Evolutionary conservation across 2,329 filamentous ascomycete species (phyloP).

Genomic region (Diaporthe vaccinii): DNA sequence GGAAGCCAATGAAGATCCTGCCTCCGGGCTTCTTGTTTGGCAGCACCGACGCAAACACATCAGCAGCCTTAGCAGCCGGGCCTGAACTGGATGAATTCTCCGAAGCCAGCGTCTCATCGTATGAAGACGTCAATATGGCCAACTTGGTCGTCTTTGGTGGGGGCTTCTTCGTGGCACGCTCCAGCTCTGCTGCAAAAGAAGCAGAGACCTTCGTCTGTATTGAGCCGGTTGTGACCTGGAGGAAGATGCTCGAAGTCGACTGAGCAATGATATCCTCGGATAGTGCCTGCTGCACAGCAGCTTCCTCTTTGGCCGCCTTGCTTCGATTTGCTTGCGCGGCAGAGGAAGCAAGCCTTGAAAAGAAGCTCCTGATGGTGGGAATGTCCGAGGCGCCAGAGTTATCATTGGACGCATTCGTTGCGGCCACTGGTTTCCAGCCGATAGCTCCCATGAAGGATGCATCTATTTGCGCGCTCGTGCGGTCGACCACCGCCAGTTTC

Average conservation of each 20-base stretch:
- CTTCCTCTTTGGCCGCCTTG: slow-evolving; percentile 74
- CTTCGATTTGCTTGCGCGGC: slow-evolving; percentile 65
- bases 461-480: slow-evolving; percentile 92
- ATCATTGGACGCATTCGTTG: slow-evolving; percentile 55
- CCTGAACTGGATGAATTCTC: slow-evolving; percentile 64
- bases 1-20: slow-evolving; percentile 96
- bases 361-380: slow-evolving; percentile 82
- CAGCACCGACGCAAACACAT: slow-evolving; percentile 91
- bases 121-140: slow-evolving; percentile 90
- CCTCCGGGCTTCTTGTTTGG: slow-evolving; percentile 86
- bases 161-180: slow-evolving; percentile 96
- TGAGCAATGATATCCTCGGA: slow-evolving; percentile 79
- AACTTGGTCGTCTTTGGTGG: slow-evolving; percentile 90
- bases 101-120: slow-evolving; percentile 81
- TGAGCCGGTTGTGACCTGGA: slow-evolving; percentile 87
- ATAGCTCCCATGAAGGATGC: slow-evolving; percentile 90
- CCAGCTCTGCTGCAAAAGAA: slow-evolving; percentile 85
- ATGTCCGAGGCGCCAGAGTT: slow-evolving; percentile 64
- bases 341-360: slow-evolving; percentile 78
- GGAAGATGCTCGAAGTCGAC: slow-evolving; percentile 85
- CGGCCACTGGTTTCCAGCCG: slow-evolving; percentile 79
- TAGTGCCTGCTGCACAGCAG: slow-evolving; percentile 71
- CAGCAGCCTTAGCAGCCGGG: slow-evolving; percentile 69
- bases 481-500: slow-evolving; percentile 84
- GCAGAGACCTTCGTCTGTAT: slow-evolving; percentile 81